phyloP scores from a whole-genome alignment of 345 rosid species.

The Psidium guajava region DNA sequence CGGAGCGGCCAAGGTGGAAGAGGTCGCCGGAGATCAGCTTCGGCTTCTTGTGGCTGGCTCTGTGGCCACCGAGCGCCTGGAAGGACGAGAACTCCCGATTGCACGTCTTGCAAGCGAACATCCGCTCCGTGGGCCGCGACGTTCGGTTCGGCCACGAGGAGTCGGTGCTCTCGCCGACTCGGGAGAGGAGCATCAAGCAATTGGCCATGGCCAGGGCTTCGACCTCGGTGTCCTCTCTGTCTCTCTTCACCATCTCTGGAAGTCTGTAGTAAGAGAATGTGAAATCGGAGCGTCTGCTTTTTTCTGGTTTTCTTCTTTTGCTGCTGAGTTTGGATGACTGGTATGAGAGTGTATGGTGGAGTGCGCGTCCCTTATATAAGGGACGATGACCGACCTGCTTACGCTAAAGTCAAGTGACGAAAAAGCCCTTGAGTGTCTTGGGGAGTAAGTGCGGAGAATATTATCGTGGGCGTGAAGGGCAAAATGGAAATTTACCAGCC shows the following conservation, averaged over 20 bases:
- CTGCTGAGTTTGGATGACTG: background rate
- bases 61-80: conserved; percentile 90
- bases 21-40: conserved; percentile 14
- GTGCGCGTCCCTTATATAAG: background rate
- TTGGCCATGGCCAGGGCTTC: conserved; percentile 32
- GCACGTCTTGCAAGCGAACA: conserved; percentile 84
- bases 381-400: background rate
- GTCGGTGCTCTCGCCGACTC: conserved; percentile 22
- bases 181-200: conserved; percentile 62
- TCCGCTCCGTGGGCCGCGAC: conserved; percentile 10
- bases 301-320: background rate
- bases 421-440: background rate
- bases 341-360: background rate
- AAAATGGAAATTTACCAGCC: background rate
- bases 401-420: background rate
- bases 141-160: background rate
- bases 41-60: conserved; percentile 78
- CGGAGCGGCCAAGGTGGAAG: background rate
- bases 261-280: background rate
- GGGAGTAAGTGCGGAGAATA: no score
- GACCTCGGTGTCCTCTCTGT: conserved; percentile 14
- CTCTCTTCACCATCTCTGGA: conserved; percentile 31
- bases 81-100: conserved; percentile 60
- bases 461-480: background rate
- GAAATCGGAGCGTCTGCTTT: background rate